Evolutionary conservation across 2,329 filamentous ascomycete genomes (phyloP).

Genomic region (Coniella vitis): DNA sequence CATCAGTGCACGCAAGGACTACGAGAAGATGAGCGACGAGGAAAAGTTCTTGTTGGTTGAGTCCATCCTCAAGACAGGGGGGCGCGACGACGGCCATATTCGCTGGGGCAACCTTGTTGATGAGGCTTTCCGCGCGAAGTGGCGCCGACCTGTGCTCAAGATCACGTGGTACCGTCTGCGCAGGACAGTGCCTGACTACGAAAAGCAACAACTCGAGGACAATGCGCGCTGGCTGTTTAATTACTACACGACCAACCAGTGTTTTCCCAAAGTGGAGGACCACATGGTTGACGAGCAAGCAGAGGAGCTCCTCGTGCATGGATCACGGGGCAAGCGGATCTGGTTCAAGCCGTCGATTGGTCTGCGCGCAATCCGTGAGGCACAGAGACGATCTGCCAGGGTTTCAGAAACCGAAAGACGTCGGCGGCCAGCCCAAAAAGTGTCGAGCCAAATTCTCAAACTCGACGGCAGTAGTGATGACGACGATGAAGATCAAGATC

Average conservation of each 20-base stretch:
- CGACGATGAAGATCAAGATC: not conserved
- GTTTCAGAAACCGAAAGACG: slow-evolving; percentile 3
- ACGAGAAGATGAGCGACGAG: slow-evolving; percentile 33
- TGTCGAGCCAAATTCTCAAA: slow-evolving; percentile 11
- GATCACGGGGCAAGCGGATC: slow-evolving; percentile 1
- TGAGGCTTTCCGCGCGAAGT: slow-evolving; percentile 32
- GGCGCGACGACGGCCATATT: slow-evolving; percentile 38
- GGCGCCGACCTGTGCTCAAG: slow-evolving; percentile 30
- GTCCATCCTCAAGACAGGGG: slow-evolving; percentile 35
- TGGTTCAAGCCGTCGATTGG: slow-evolving; percentile 8
- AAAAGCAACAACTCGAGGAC: slow-evolving; percentile 27
- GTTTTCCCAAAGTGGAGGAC: slow-evolving; percentile 1
- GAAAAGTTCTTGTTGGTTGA: slow-evolving; percentile 39
- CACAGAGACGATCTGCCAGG: slow-evolving; percentile 10
- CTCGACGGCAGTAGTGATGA: not conserved
- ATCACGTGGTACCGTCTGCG: slow-evolving; percentile 34
- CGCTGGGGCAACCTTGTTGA: slow-evolving; percentile 41
- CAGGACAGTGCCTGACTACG: slow-evolving; percentile 26
- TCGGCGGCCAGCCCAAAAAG: not conserved
- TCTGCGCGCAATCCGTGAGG: slow-evolving; percentile 8
- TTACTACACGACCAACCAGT: slow-evolving; percentile 1
- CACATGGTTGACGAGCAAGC: slow-evolving; percentile 6
- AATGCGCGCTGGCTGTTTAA: slow-evolving; percentile 28
- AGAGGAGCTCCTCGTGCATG: slow-evolving; percentile 9
- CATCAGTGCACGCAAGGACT: slow-evolving; percentile 35